Evolutionary conservation across 2,329 filamentous ascomycete species (phyloP).

Genomic region (Kalaharituber pfeilii): DNA sequence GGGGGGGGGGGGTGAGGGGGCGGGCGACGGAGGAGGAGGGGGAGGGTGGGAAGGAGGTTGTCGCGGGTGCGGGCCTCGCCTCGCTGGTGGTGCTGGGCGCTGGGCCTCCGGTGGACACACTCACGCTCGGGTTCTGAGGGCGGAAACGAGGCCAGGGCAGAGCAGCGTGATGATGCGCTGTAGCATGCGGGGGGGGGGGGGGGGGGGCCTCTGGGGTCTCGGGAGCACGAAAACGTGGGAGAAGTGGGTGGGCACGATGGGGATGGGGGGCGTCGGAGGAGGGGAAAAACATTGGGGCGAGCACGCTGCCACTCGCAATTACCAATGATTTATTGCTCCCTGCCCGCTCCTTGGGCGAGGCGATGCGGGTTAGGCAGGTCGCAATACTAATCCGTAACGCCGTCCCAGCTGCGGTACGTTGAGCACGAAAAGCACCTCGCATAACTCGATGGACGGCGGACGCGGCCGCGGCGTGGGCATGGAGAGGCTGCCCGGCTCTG

Average conservation of each 20-base stretch:
- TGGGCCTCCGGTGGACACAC: background rate
- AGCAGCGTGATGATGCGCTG: background rate
- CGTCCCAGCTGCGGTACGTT: background rate
- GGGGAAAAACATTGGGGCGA: conserved; percentile 15
- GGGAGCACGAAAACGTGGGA: background rate
- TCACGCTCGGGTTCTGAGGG: background rate
- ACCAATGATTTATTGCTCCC: conserved; percentile 13
- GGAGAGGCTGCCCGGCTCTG: background rate
- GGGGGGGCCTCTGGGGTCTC: conserved; percentile 1
- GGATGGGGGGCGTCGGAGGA: conserved; percentile 9
- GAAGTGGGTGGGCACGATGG: conserved; percentile 9
- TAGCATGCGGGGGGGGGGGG: background rate
- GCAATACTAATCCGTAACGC: background rate
- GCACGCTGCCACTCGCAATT: conserved; percentile 1
- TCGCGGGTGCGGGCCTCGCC: background rate
- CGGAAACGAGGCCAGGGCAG: background rate
- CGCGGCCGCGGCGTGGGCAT: background rate
- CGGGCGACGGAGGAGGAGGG: background rate
- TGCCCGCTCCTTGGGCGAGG: conserved; percentile 14
- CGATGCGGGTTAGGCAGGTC: background rate
- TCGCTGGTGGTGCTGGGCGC: background rate
- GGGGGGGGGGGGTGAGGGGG: background rate
- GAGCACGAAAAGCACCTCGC: background rate
- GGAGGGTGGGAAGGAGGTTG: background rate
- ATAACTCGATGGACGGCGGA: background rate